Percentiles rank a stretch among this genome's conserved stretches.
Evolutionary conservation across 225 moss, liverwort and hornwort species (phyloP).

Genomic region (Takakia lepidozioides): DNA sequence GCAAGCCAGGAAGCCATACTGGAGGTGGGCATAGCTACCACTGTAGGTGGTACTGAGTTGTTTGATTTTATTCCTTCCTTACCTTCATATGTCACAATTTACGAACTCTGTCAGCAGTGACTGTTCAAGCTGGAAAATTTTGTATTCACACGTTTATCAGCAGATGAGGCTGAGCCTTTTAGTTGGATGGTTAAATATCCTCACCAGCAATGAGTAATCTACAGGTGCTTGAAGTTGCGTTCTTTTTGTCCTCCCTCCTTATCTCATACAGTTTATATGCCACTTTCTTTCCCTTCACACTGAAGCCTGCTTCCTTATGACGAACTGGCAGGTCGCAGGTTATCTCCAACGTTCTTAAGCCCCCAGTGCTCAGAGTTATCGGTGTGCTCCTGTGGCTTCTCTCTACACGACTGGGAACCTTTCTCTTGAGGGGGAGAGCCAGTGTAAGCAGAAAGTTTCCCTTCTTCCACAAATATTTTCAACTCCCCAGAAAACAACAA

Average conservation of each 20-base stretch:
- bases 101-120: too few species aligned
- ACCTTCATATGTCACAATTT: too few species aligned
- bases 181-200: too few species aligned
- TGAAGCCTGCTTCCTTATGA: neutral
- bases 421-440: slow-evolving; percentile 40
- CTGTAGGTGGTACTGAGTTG: too few species aligned
- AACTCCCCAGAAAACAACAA: slow-evolving; percentile 32
- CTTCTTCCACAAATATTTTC: slow-evolving; percentile 32
- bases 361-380: slow-evolving; percentile 16
- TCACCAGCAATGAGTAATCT: neutral
- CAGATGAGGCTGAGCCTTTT: too few species aligned
- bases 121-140: too few species aligned
- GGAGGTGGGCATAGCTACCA: too few species aligned
- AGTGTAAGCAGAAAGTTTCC: slow-evolving; percentile 43
- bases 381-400: slow-evolving; percentile 45
- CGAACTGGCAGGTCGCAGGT: slow-evolving; percentile 59
- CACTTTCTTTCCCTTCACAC: too few species aligned
- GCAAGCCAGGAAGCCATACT: too few species aligned
- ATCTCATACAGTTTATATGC: neutral
- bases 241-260: too few species aligned
- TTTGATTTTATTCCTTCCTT: too few species aligned
- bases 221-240: neutral
- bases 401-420: slow-evolving; percentile 51
- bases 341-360: slow-evolving; percentile 28
- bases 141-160: too few species aligned